Evolutionary conservation across 2,329 filamentous ascomycete species (phyloP).

Genomic region (Colletotrichum neosansevieriae): DNA sequence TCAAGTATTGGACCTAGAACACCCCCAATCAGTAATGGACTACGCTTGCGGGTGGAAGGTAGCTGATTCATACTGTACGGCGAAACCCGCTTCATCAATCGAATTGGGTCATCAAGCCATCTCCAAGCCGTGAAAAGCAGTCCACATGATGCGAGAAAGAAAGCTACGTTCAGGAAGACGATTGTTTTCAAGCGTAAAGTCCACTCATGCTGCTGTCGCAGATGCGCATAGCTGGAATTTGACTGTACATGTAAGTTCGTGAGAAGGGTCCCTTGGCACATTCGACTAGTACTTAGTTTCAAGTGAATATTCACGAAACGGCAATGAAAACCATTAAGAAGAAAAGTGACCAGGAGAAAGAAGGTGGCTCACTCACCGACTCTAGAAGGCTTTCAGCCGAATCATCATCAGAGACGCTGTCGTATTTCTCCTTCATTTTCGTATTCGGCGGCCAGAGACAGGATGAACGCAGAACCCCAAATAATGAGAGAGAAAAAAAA

Average conservation of each 20-base stretch:
- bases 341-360: too few relatives aligned
- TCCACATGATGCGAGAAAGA: slow-evolving; percentile 23
- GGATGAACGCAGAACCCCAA: too few relatives aligned
- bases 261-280: too few relatives aligned
- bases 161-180: slow-evolving; percentile 1
- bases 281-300: too few relatives aligned
- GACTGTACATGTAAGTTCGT: neutral
- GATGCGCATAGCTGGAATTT: neutral
- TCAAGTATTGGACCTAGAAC: slow-evolving; percentile 24
- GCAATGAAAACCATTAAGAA: too few relatives aligned
- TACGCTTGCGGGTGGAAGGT: too few relatives aligned
- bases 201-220: neutral
- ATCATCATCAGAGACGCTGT: slow-evolving; percentile 2
- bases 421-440: slow-evolving; percentile 27
- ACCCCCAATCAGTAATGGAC: neutral
- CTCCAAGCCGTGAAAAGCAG: slow-evolving; percentile 19
- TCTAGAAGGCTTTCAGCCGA: slow-evolving; percentile 6
- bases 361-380: neutral
- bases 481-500: neutral
- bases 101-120: slow-evolving; percentile 25
- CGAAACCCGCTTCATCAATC: slow-evolving; percentile 29
- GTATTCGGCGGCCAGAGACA: too few relatives aligned
- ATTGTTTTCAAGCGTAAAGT: slow-evolving; percentile 16
- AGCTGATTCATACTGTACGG: slow-evolving; percentile 24
- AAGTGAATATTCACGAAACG: too few relatives aligned